Evolutionary conservation across 257 asterid genomes (phyloP).

Genomic region (Lycium barbarum): DNA sequence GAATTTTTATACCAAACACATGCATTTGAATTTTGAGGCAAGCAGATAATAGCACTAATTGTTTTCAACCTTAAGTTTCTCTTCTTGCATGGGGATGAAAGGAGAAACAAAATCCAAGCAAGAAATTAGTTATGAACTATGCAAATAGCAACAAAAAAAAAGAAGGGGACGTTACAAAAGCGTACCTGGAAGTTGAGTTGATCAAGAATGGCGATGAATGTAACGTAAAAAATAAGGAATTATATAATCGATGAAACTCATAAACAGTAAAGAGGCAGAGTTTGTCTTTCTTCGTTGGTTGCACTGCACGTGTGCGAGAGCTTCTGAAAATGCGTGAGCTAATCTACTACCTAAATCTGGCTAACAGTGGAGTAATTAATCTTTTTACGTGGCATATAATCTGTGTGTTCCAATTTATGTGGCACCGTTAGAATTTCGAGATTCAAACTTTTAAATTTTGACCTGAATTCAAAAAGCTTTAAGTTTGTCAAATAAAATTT

Average conservation of each 20-base stretch:
- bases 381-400: no score
- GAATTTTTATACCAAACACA: not conserved
- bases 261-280: not conserved
- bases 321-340: not conserved
- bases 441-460: no score
- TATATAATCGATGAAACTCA: not conserved
- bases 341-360: not conserved
- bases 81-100: not conserved
- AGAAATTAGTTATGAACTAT: not conserved
- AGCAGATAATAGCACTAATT: not conserved
- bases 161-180: not conserved
- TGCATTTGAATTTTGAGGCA: not conserved
- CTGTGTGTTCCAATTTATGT: no score
- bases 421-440: no score
- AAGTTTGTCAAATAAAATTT: no score
- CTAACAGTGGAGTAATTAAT: no score
- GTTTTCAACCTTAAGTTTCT: not conserved
- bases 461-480: no score
- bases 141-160: not conserved
- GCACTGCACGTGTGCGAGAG: not conserved
- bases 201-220: not conserved
- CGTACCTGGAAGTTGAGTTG: not conserved
- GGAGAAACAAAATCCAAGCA: not conserved
- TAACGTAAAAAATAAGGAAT: not conserved
- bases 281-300: not conserved